Base-by-base conservation (phyloP, 1,284 basidiomycete genomes). In the Cutaneotrichosporon cavernicola region DNA sequence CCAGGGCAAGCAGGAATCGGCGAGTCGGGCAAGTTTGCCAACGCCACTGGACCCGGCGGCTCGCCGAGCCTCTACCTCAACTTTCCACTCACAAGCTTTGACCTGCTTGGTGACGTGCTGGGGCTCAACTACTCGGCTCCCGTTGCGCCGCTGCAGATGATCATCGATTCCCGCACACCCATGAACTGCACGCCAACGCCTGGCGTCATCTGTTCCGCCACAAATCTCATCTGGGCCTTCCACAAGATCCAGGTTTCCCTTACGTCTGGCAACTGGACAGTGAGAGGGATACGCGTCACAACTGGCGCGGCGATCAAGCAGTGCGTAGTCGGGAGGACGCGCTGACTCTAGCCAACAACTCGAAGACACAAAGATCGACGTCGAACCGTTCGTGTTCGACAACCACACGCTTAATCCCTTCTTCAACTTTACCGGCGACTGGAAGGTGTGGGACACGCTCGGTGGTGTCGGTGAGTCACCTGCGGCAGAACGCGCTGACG, bases 211-310 rank as follows among this genome's bases (percentile, higher is more conserved):
- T 55, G 52, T 30, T n/a, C 26, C 16, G 43, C 36, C 7, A 32
- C 40, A 4, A 61, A 58, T 36, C 56, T 62, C 22, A 22, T 58
- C 34, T 62, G 61, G 61, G 61, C 56, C 9, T 62, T 50, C 49
- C 61, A 62, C 56, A 58, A 58, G 30, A 34, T 58, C n/a, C 38
- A 51, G 56, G 49, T 62, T 8, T 32, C 49, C 26, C 61, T 62
- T 21, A 46, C 34, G 49, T 51, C 50, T 13, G 61, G 61, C 6
- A 36, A 49, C 26, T 52, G 56, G 61, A 57, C 49, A 11, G 30
- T 62, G 5, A 10, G 40, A 5, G 43, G 38, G 22, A 55, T 58
- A 36, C 30, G 32, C n/a, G 36, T 58, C 5, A 51, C 47, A 18
- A 58, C 61, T 0, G 61, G 61, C n/a, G 52, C 52, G 13, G 34